Conservation (phyloP, 2,329 filamentous ascomycete genomes). For the Sporothrix mexicana region DNA sequence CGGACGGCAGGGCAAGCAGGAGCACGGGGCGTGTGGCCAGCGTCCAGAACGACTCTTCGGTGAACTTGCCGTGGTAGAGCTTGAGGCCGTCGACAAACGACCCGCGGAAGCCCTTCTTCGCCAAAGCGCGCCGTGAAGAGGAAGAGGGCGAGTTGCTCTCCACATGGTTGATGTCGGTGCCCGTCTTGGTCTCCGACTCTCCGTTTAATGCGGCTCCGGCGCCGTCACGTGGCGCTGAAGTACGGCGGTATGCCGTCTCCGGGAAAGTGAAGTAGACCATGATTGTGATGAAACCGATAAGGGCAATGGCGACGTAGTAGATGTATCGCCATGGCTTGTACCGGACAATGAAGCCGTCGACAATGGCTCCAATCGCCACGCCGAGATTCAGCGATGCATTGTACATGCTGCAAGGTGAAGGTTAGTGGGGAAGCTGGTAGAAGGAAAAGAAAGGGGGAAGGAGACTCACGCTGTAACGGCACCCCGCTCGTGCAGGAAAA, state of each 20-base stretch:
- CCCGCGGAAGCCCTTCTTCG: background rate
- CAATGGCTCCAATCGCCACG: conserved; percentile 51
- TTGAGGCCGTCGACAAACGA: conserved; percentile 41
- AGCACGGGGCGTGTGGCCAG: conserved; percentile 58
- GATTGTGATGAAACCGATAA: conserved; percentile 56
- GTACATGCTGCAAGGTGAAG: conserved; percentile 29
- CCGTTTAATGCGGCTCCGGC: conserved; percentile 35
- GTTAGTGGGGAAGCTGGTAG: background rate
- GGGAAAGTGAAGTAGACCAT: conserved; percentile 60
- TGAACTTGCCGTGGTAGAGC: conserved; percentile 51
- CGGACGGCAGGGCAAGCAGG: conserved; percentile 57
- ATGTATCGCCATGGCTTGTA: conserved; percentile 57
- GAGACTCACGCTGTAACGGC: conserved; percentile 52
- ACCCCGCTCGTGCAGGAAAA: conserved; percentile 63
- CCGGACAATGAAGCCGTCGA: conserved; percentile 57
- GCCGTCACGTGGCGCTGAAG: conserved; percentile 38
- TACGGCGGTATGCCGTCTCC: conserved; percentile 57
- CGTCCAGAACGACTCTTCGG: conserved; percentile 54
- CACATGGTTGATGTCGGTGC: conserved; percentile 30
- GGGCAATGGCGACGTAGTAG: conserved; percentile 57
- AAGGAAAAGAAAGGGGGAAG: conserved; percentile 50
- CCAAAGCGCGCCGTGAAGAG: no score
- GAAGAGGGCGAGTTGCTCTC: conserved; percentile 31
- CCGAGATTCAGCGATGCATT: conserved; percentile 42
- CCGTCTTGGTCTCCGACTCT: conserved; percentile 27